These are phyloP conservation scores for Russula virescens DNA, from an alignment of 768 basidiomycete genomes.

Conservation along the genomic window DNA sequence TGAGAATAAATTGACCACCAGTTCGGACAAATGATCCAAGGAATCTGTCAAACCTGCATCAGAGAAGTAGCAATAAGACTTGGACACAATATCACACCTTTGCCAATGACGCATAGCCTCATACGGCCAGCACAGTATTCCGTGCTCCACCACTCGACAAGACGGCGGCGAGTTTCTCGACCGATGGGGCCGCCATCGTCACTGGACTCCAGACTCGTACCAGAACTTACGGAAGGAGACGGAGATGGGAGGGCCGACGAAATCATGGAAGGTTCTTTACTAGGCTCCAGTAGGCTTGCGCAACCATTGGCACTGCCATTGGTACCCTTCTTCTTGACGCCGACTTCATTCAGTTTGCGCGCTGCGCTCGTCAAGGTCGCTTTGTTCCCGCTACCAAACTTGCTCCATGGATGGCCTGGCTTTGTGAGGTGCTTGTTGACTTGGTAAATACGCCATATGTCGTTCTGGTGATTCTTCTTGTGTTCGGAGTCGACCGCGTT, in stretches of 20 bases:
- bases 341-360: constrained; percentile 47
- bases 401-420: constrained; percentile 77
- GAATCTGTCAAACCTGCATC: constrained; percentile 46
- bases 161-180: constrained; percentile 68
- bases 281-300: constrained; percentile 28
- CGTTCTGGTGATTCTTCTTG: constrained; percentile 90
- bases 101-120: constrained; percentile 73
- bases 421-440: constrained; percentile 82
- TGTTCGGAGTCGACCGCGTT: constrained; percentile 97
- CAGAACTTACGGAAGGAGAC: constrained; percentile 49
- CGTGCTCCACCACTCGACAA: constrained; percentile 79
- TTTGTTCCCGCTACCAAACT: constrained; percentile 86
- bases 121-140: constrained; percentile 83
- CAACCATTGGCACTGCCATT: constrained; percentile 32
- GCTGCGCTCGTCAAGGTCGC: constrained; percentile 65
- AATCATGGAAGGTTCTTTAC: constrained; percentile 24
- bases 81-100: constrained; percentile 42
- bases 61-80: neutral
- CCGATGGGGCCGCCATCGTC: constrained; percentile 69
- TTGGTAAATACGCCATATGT: constrained; percentile 94
- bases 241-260: constrained; percentile 53
- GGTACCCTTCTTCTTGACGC: constrained; percentile 30
- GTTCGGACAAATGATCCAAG: constrained; percentile 59
- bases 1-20: constrained; percentile 64
- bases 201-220: constrained; percentile 46